Conservation (phyloP, 108 stramenopile genomes). For the Parietichytrium sp. region DNA sequence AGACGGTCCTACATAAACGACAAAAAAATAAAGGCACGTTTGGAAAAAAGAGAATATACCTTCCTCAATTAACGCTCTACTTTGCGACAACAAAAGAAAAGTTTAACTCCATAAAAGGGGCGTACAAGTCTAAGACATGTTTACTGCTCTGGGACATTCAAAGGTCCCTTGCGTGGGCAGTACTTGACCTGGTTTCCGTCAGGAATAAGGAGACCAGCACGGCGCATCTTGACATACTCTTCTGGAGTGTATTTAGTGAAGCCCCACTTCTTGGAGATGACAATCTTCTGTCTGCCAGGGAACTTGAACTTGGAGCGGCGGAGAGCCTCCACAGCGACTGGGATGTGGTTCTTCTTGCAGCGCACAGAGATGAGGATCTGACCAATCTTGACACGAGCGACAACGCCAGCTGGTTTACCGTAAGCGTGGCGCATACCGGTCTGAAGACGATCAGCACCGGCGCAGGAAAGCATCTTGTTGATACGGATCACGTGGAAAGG, state of each 20-base stretch:
- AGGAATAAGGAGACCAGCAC: constrained; percentile 66
- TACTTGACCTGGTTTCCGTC: constrained; percentile 63
- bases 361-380: constrained; percentile 92
- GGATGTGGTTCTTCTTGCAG: constrained; percentile 82
- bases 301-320: constrained; percentile 99
- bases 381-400: constrained; percentile 97
- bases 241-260: constrained; percentile 96
- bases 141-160: constrained; percentile 38
- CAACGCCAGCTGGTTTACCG: constrained; percentile 99
- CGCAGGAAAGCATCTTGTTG: constrained; percentile 99
- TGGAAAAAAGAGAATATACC: too few species aligned
- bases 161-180: constrained; percentile 57
- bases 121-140: neutral
- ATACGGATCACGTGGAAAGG: constrained; percentile 99
- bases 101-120: too few species aligned
- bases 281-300: constrained; percentile 98
- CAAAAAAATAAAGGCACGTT: too few species aligned
- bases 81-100: too few species aligned
- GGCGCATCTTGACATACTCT: constrained; percentile 90
- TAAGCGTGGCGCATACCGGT: constrained; percentile 99
- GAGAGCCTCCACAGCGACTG: constrained; percentile 93
- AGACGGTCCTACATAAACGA: too few species aligned
- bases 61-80: too few species aligned
- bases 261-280: constrained; percentile 98
- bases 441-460: constrained; percentile 98